These are phyloP conservation scores for Solanum ossicruentum DNA, from an alignment of 257 asterid genomes.

Conservation along the genomic window DNA sequence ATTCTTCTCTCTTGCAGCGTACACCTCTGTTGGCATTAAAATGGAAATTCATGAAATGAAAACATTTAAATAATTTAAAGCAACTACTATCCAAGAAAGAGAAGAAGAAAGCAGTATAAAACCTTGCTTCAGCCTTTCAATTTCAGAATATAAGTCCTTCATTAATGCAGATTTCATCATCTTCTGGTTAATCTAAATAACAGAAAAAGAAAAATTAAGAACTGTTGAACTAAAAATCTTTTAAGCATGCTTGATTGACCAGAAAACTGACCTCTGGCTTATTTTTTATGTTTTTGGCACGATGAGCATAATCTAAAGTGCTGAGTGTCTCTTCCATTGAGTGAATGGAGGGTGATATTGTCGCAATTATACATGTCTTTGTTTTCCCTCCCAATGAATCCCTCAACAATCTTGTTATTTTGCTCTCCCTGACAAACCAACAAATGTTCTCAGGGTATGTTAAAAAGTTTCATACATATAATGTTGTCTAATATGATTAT, in stretches of 20 bases:
- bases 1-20: constrained; percentile 98
- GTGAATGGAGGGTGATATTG: constrained; percentile 76
- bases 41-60: not conserved
- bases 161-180: constrained; percentile 43
- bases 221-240: not conserved
- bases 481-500: not conserved
- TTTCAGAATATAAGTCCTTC: constrained; percentile 31
- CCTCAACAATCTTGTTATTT: constrained; percentile 83
- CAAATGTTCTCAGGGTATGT: not conserved
- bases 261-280: constrained; percentile 73
- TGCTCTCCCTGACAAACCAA: constrained; percentile 76
- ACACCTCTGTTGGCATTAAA: constrained; percentile 56
- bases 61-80: not conserved
- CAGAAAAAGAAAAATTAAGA: not conserved
- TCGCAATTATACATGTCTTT: constrained; percentile 94
- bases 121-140: constrained; percentile 98
- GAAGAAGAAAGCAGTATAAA: not conserved
- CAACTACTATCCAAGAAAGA: not conserved
- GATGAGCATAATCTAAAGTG: constrained; percentile 93
- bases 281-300: constrained; percentile 98
- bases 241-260: not conserved
- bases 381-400: constrained; percentile 99
- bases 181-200: constrained; percentile 80
- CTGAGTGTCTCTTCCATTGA: constrained; percentile 97
- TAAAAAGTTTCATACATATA: not conserved